Percentiles rank a stretch among this genome's conserved stretches.
Conservation (phyloP, 176 grass and related monocot genomes). For the Raddia guianensis region DNA sequence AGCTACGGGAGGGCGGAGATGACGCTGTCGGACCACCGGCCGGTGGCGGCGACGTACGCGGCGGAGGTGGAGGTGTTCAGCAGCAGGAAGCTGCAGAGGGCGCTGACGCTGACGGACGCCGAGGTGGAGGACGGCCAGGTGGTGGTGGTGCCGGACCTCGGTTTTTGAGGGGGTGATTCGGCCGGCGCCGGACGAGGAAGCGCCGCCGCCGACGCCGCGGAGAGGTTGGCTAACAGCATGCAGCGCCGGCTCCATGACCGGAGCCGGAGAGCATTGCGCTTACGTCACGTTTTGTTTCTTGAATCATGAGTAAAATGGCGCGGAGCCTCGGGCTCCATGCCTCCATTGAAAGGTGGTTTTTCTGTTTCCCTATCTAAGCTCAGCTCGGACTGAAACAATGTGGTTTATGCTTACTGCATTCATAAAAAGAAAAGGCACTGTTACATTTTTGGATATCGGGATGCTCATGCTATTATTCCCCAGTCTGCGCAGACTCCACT, state of each 20-base stretch:
- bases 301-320: too few relatives aligned
- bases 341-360: too few relatives aligned
- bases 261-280: background rate
- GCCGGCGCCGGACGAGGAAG: background rate
- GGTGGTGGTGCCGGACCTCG: conserved; percentile 65
- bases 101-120: conserved; percentile 81
- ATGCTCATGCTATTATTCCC: too few relatives aligned
- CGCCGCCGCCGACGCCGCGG: too few relatives aligned
- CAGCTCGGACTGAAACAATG: too few relatives aligned
- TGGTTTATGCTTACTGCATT: too few relatives aligned
- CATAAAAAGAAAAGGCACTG: too few relatives aligned
- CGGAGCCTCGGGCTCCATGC: too few relatives aligned
- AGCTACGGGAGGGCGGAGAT: conserved; percentile 64
- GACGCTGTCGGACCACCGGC: conserved; percentile 82
- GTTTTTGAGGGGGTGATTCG: conserved; percentile 35
- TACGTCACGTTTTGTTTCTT: background rate
- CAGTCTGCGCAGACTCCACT: too few relatives aligned
- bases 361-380: too few relatives aligned
- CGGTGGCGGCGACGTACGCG: conserved; percentile 67
- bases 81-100: conserved; percentile 80
- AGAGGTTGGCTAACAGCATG: background rate
- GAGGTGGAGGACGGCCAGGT: conserved; percentile 72
- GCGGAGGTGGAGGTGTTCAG: conserved; percentile 89
- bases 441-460: too few relatives aligned
- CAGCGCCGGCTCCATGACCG: background rate